Evolutionary conservation across 345 rosid genomes (phyloP).

Genomic region (Hevea brasiliensis): DNA sequence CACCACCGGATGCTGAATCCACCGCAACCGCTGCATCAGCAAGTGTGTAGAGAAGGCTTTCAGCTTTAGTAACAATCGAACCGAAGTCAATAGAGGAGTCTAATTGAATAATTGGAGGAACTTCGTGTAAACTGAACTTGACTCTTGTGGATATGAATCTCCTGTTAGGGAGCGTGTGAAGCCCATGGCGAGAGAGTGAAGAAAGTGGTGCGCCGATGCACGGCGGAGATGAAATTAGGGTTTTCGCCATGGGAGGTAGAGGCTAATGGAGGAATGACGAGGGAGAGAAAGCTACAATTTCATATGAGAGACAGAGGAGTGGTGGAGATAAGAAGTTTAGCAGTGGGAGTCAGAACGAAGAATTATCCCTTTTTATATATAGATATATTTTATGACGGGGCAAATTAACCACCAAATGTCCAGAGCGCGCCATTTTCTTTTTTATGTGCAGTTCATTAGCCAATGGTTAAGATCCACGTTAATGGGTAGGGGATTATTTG

Average conservation of each 20-base stretch:
- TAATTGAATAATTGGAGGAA: constrained; percentile 59
- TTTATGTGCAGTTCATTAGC: neutral
- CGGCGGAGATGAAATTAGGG: constrained; percentile 72
- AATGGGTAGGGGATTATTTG: no score
- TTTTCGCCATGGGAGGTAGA: constrained; percentile 64
- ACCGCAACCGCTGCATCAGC: constrained; percentile 80
- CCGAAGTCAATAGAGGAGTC: constrained; percentile 52
- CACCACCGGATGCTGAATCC: constrained; percentile 47
- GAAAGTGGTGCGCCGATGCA: constrained; percentile 62
- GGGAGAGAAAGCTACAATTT: constrained; percentile 19
- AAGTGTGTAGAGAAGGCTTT: constrained; percentile 73
- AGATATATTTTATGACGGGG: neutral
- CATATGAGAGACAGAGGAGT: constrained; percentile 25
- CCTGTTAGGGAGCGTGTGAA: constrained; percentile 48
- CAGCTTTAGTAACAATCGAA: constrained; percentile 51
- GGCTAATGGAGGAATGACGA: neutral
- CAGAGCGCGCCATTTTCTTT: neutral
- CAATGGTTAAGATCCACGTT: constrained; percentile 12
- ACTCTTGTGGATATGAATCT: constrained; percentile 55
- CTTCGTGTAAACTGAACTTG: constrained; percentile 65
- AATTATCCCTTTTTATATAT: neutral
- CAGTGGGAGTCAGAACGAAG: neutral
- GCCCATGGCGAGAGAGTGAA: constrained; percentile 46
- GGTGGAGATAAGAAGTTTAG: constrained; percentile 19
- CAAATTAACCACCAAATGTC: neutral